These are phyloP conservation scores for Sporothrix pseudoabietina DNA, from an alignment of 2,329 filamentous ascomycete genomes.

Conservation along the genomic window DNA sequence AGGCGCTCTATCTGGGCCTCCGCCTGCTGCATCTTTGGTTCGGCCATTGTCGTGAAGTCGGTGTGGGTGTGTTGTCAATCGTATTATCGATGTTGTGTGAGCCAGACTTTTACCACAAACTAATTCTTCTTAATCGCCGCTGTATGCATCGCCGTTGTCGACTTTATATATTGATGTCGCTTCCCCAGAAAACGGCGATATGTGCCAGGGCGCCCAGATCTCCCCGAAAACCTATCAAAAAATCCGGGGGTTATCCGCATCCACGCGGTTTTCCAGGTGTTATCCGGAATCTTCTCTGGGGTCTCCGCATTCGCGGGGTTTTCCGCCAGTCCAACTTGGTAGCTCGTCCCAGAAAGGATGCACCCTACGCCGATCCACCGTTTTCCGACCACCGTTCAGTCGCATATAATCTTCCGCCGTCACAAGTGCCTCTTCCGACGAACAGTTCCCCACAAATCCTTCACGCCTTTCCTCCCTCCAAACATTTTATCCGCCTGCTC, in stretches of 20 bases:
- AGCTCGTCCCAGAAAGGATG: not conserved
- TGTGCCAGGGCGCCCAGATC: not conserved
- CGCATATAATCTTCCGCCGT: not conserved
- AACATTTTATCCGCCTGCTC: not conserved
- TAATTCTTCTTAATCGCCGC: not conserved
- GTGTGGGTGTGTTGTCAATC: not conserved
- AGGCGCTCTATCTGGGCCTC: slow-evolving; percentile 6
- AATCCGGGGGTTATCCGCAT: not conserved
- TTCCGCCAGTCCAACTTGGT: not conserved
- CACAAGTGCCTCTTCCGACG: not conserved
- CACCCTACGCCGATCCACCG: not conserved
- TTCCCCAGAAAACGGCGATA: not conserved
- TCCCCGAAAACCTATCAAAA: slow-evolving; percentile 5
- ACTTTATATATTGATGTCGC: not conserved
- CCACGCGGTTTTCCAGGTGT: not conserved
- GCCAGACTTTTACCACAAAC: too few relatives aligned
- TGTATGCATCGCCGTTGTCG: not conserved
- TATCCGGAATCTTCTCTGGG: not conserved
- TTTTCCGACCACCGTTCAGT: not conserved
- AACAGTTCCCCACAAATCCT: not conserved
- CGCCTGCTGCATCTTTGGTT: not conserved
- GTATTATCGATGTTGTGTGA: not conserved
- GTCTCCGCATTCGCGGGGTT: slow-evolving; percentile 9
- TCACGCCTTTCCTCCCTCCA: too few relatives aligned
- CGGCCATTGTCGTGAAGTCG: not conserved